A percentile compares a stretch with the other conserved stretches of the same genome.
Conservation (phyloP, 345 rosid species). For the Excoecaria cochinchinensis region DNA sequence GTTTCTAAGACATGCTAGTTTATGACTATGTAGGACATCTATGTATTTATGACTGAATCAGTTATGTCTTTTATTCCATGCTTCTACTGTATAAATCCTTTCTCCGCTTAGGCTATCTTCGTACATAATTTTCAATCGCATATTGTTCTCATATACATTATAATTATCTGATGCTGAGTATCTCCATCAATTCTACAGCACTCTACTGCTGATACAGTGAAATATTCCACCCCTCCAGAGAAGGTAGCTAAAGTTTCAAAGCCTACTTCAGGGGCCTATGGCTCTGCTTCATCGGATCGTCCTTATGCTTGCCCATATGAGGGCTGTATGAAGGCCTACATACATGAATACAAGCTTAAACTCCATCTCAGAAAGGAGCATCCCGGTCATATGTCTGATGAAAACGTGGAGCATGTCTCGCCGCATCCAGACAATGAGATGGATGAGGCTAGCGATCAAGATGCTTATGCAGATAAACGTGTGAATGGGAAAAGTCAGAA, state of each 20-base stretch:
- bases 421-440: slow-evolving; percentile 53
- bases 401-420: slow-evolving; percentile 57
- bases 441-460: slow-evolving; percentile 90
- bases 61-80: no score
- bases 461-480: slow-evolving; percentile 56
- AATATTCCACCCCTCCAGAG: slow-evolving; percentile 67
- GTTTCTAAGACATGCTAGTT: neutral
- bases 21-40: neutral
- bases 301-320: slow-evolving; percentile 93
- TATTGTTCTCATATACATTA: neutral
- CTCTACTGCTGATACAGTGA: slow-evolving; percentile 50
- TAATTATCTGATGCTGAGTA: slow-evolving; percentile 7
- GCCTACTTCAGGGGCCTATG: slow-evolving; percentile 55
- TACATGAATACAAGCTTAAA: slow-evolving; percentile 96
- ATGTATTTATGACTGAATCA: neutral
- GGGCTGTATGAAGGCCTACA: slow-evolving; percentile 90
- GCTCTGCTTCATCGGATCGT: slow-evolving; percentile 70
- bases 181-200: slow-evolving; percentile 39
- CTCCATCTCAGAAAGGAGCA: slow-evolving; percentile 93
- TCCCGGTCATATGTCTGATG: slow-evolving; percentile 76
- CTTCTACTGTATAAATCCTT: neutral
- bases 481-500: slow-evolving; percentile 60
- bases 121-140: neutral
- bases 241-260: slow-evolving; percentile 55
- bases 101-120: neutral